Percentiles rank a stretch among this genome's conserved stretches.
These are phyloP conservation scores for Canariomyces notabilis DNA, from an alignment of 2,329 filamentous ascomycete genomes.

Conservation along the genomic window DNA sequence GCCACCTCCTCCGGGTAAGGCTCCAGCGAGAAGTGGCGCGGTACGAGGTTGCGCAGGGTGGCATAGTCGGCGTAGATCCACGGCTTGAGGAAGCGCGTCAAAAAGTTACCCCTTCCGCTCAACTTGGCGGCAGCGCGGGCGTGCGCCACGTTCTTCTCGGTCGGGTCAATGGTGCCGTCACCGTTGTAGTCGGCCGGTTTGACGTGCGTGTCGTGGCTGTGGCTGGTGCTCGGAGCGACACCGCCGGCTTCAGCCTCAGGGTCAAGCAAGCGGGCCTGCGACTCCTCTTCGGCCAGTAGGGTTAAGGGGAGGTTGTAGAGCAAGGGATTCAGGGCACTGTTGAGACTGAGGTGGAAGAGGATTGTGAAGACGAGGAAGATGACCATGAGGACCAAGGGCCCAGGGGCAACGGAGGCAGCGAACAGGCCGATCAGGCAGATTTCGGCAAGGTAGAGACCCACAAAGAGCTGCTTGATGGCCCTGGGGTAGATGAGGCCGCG, in stretches of 20 bases:
- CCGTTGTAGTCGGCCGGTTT: slow-evolving; percentile 16
- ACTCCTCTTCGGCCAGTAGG: slow-evolving; percentile 46
- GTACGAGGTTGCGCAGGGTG: slow-evolving; percentile 64
- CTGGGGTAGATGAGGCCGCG: slow-evolving; percentile 83
- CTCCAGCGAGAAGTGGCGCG: slow-evolving; percentile 46
- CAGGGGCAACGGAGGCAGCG: slow-evolving; percentile 60
- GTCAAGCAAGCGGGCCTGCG: slow-evolving; percentile 23
- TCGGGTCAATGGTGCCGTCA: slow-evolving; percentile 19
- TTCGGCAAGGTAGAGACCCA: slow-evolving; percentile 77
- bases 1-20: slow-evolving; percentile 58
- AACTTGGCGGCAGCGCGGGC: slow-evolving; percentile 35
- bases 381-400: slow-evolving; percentile 71
- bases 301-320: slow-evolving; percentile 75
- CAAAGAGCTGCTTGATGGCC: slow-evolving; percentile 80
- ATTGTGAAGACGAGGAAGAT: slow-evolving; percentile 69
- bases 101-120: slow-evolving; percentile 45
- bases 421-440: slow-evolving; percentile 83
- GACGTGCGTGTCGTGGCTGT: slow-evolving; percentile 7
- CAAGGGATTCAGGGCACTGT: slow-evolving; percentile 68
- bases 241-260: slow-evolving; percentile 20
- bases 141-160: slow-evolving; percentile 17
- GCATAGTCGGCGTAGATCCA: slow-evolving; percentile 71
- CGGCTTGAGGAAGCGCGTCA: slow-evolving; percentile 69
- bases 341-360: slow-evolving; percentile 70
- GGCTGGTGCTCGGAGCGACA: slow-evolving; percentile 11